These are phyloP conservation scores for Athelia psychrophila DNA, from an alignment of 1,284 basidiomycete species.

Conservation along the genomic window DNA sequence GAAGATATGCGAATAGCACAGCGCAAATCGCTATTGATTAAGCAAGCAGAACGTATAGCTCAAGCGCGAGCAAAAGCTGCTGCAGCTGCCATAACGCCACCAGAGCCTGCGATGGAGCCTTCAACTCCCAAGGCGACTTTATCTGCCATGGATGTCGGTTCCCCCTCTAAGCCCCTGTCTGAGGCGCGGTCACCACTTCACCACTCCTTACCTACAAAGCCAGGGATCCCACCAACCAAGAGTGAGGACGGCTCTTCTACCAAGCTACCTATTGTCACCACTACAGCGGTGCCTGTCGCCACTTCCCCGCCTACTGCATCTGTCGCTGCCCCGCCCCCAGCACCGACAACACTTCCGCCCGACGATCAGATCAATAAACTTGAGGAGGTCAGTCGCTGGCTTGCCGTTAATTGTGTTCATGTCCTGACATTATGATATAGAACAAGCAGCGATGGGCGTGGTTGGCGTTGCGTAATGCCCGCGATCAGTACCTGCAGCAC, in stretches of 20 bases:
- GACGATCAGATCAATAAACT: slow-evolving; percentile 55
- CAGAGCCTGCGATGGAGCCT: slow-evolving; percentile 16
- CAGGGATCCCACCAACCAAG: neutral
- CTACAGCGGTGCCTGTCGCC: slow-evolving; percentile 9
- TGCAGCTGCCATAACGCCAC: slow-evolving; percentile 22
- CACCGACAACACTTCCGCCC: slow-evolving; percentile 26
- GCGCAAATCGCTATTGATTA: slow-evolving; percentile 52
- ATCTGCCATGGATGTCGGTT: slow-evolving; percentile 12
- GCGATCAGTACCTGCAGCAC: slow-evolving; percentile 66
- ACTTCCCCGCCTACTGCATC: slow-evolving; percentile 13
- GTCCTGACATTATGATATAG: slow-evolving; percentile 32
- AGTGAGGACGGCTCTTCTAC: slow-evolving; percentile 8
- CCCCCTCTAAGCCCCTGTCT: slow-evolving; percentile 6
- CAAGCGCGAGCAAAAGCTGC: slow-evolving; percentile 42
- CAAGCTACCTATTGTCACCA: slow-evolving; percentile 12
- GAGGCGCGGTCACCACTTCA: slow-evolving; percentile 46
- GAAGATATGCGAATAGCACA: slow-evolving; percentile 63
- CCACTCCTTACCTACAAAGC: slow-evolving; percentile 55
- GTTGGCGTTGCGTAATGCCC: slow-evolving; percentile 74
- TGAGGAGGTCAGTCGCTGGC: slow-evolving; percentile 54
- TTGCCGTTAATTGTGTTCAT: neutral
- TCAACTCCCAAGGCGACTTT: slow-evolving; percentile 20
- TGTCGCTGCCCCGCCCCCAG: slow-evolving; percentile 15
- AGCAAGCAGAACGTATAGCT: slow-evolving; percentile 40
- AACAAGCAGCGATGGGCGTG: slow-evolving; percentile 72